Base-by-base conservation (phyloP, 805 yeast species). In the Candida fluviatilis region DNA sequence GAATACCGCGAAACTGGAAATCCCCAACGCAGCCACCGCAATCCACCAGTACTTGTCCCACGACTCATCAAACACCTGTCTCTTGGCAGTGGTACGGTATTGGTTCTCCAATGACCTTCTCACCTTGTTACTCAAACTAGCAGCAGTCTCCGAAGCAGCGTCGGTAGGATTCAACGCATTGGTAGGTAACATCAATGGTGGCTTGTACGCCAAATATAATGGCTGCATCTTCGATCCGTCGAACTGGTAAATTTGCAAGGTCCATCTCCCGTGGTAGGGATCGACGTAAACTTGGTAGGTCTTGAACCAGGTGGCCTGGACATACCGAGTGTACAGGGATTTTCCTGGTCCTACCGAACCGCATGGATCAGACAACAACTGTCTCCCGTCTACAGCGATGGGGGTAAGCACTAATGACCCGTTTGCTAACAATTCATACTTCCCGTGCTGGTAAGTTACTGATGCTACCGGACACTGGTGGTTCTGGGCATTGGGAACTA, bases 131-230 rank as follows among this genome's bases (percentile, higher is more conserved):
- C 51, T 58, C 48, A 50, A 65, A 37, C 57, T 47, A 5, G 59
- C 31, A 28, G 52, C 50, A 8, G 73, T 58, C 27, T 66, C 61
- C 5, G 70, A 54, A 2, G 68, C 64, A 21, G 47, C 42, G 31
- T 69, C 67, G 2, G 95, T 85, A 16, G 99, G 99, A 61, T 90
- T 91, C 71, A 93, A 66, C 0, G 97, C 90, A 37, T 58, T 64
- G 1, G 98, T 93, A 16, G 99, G 99, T 43, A 93, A 76, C 99
- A 93, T 93, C 76, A 84, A 73, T 7, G 99, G 95, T 4, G 99
- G 99, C 51, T 76, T 76, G 68, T 90, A 93, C 2, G 95, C 96
- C 59, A 93, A 73, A 62, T 88, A 93, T 52, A 93, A 61, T 0
- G 99, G 98, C 48, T 88, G 91, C 70, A 84, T 62, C 32, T 79